Conservation (phyloP, 257 asterid species). For the Misopates orontium region DNA sequence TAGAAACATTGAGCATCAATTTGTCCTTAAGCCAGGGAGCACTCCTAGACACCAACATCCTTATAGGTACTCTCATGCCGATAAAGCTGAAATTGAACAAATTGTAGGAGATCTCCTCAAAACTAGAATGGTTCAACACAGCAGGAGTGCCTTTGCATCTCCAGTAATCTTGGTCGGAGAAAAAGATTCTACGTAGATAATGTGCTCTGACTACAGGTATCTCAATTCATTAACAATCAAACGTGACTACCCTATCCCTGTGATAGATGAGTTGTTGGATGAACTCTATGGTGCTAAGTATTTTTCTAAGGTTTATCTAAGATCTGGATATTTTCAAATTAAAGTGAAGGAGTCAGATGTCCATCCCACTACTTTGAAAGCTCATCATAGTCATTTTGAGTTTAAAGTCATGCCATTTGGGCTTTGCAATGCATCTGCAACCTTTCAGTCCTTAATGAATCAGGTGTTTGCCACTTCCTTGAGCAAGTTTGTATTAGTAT, state of each 20-base stretch:
- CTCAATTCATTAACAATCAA: not conserved
- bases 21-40: too few relatives aligned
- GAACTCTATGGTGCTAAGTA: not conserved
- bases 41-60: too few relatives aligned
- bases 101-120: too few relatives aligned
- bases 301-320: not conserved
- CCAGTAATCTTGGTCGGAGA: not conserved
- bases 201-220: not conserved
- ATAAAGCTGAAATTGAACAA: too few relatives aligned
- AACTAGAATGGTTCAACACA: too few relatives aligned
- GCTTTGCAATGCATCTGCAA: not conserved
- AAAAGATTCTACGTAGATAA: not conserved
- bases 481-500: not conserved
- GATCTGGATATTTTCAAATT: not conserved
- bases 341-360: not conserved
- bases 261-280: not conserved
- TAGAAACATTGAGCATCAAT: too few relatives aligned
- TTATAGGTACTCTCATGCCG: too few relatives aligned
- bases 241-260: not conserved
- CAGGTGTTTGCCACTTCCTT: not conserved
- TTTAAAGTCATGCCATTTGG: constrained; percentile 1
- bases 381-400: not conserved
- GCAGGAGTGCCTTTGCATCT: too few relatives aligned
- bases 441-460: not conserved
- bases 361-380: not conserved